Evolutionary conservation across 202 grass and related monocot species (phyloP).

Genomic region (Thinopyrum obtusiflorum): DNA sequence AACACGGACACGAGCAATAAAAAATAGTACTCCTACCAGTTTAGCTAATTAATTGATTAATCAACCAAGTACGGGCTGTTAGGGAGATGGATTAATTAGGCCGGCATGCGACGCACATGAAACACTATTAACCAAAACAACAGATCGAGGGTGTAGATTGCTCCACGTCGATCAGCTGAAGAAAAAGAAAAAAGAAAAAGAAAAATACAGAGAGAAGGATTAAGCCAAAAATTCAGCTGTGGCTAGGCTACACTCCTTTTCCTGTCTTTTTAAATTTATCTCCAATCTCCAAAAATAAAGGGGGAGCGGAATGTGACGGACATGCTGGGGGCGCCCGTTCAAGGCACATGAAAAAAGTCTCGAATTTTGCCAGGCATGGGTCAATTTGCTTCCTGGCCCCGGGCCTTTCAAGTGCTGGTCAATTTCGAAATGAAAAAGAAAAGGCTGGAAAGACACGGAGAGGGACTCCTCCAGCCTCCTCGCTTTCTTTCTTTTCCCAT

Average conservation of each 20-base stretch:
- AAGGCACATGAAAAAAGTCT: slow-evolving; percentile 25
- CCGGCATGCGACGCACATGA: neutral
- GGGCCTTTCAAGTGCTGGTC: slow-evolving; percentile 51
- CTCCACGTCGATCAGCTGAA: slow-evolving; percentile 10
- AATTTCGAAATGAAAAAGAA: slow-evolving; percentile 71
- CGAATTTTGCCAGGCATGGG: slow-evolving; percentile 17
- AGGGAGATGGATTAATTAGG: slow-evolving; percentile 36
- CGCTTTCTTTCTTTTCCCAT: slow-evolving; percentile 43
- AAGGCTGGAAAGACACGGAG: slow-evolving; percentile 55
- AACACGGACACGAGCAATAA: slow-evolving; percentile 30
- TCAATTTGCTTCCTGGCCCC: slow-evolving; percentile 40
- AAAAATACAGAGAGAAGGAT: neutral
- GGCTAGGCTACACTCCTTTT: slow-evolving; percentile 9
- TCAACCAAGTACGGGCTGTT: neutral
- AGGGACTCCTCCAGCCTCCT: slow-evolving; percentile 45
- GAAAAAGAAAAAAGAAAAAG: neutral
- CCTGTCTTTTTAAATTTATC: neutral
- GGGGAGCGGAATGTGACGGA: slow-evolving; percentile 21
- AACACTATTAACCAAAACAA: neutral
- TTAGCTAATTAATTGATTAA: neutral
- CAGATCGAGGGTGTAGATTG: neutral
- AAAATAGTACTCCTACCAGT: neutral
- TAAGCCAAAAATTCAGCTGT: neutral
- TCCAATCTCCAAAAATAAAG: neutral
- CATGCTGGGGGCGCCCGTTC: slow-evolving; percentile 11